These are phyloP conservation scores for Aspergillus amoenus DNA, from an alignment of 2,329 filamentous ascomycete genomes.

Conservation along the genomic window DNA sequence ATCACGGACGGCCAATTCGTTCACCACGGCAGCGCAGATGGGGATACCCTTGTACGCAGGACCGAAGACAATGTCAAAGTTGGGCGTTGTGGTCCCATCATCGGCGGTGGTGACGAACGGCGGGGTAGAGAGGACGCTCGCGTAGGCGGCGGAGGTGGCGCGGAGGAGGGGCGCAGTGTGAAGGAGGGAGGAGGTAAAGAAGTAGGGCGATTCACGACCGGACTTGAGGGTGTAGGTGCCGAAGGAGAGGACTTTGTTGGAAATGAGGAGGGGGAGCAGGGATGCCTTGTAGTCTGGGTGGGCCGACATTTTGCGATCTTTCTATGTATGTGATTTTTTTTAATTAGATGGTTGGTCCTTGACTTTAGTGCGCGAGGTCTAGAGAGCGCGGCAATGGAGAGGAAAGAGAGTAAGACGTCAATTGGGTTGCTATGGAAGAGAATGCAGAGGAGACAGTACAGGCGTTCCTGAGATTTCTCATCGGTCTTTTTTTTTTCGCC, in stretches of 20 bases:
- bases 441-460: neutral
- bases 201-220: constrained; percentile 86
- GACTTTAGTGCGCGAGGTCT: neutral
- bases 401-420: neutral
- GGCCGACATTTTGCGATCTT: constrained; percentile 8
- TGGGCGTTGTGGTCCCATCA: constrained; percentile 42
- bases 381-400: neutral
- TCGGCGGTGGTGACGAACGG: constrained; percentile 40
- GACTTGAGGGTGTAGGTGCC: constrained; percentile 69
- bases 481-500: neutral
- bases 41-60: constrained; percentile 98
- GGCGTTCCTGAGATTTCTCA: neutral
- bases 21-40: constrained; percentile 73
- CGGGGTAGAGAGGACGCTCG: constrained; percentile 56
- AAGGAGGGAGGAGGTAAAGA: constrained; percentile 95
- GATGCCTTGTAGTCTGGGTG: constrained; percentile 16
- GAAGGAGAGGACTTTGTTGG: constrained; percentile 24
- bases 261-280: constrained; percentile 20
- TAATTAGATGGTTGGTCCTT: neutral
- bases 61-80: constrained; percentile 82
- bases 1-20: constrained; percentile 72
- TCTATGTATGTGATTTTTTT: neutral
- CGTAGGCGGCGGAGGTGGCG: constrained; percentile 79
- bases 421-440: neutral
- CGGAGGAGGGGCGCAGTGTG: constrained; percentile 76